Base-by-base conservation (phyloP, 257 asterid species). In the Galeopsis tetrahit region DNA sequence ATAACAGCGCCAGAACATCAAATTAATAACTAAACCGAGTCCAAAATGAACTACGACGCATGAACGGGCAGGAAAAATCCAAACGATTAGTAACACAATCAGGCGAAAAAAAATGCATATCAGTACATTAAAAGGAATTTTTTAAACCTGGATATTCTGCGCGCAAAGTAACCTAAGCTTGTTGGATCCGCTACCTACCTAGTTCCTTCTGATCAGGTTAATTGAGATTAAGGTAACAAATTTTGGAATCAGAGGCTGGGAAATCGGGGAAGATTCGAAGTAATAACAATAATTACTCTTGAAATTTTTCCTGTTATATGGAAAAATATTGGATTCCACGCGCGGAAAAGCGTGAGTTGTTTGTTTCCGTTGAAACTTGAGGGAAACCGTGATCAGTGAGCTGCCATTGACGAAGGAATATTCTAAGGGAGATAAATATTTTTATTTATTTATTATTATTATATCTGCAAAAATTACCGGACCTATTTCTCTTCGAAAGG, bases 61-160 rank as follows among this genome's bases (percentile, higher is more conserved):
- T 70, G 51, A 52, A 32, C 8, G 3, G 0, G 32, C 58, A 55
- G 10, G 40, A 36, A 10, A 53, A 28, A 35, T 39, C 6, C 62
- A 10, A 34, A 48, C 7, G 43, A 44, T 44, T 6, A 58, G 46
- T 61, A 42, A 15, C 39, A 68, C 3, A 56, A 70, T 43, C 67
- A 5, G 34, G 31, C 14, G 21, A 42, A 52, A 43, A 28, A 36
- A 17, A 36, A 56, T 38, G 39, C 15, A 0, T 14, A 62, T 57
- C 14, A 60, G 49, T 33, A 43, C 17, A 31, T 11, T 6, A n/a
- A 5, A 65, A 52, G 7, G 11, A 33, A 1, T 35, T 55, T 76
- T 49, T 21, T 21, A 21, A 21, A 79, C 84, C 84, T 79, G 78
- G 75, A 77, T 38, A 64, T 59, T 48, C 61, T 55, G 82, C 77